phyloP scores from a whole-genome alignment of 805 yeast genomes.

The Cephaloascus albidus region DNA sequence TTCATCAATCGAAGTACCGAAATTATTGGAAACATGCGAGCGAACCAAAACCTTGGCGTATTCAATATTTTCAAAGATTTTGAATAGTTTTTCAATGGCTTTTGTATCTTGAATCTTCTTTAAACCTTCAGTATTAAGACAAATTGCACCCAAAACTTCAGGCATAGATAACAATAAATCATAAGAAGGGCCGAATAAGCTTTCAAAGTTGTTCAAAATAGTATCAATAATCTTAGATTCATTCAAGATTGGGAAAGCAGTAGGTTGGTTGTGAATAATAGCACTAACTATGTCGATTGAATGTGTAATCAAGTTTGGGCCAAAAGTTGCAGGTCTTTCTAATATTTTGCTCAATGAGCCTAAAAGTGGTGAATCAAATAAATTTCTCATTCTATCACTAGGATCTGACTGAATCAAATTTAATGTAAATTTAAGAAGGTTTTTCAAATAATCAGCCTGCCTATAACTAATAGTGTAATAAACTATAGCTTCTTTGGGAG shows the following conservation, averaged over 20 bases:
- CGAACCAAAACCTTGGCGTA: constrained; percentile 44
- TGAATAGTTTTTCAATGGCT: constrained; percentile 35
- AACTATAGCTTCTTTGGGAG: constrained; percentile 41
- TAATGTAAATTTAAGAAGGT: constrained; percentile 53
- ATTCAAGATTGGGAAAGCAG: constrained; percentile 69
- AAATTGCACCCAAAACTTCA: constrained; percentile 73
- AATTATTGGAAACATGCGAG: constrained; percentile 37
- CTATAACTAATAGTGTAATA: constrained; percentile 45
- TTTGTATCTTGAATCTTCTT: constrained; percentile 35
- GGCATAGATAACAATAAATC: constrained; percentile 56
- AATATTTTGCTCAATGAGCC: constrained; percentile 50
- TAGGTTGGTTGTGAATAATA: constrained; percentile 85
- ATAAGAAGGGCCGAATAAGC: constrained; percentile 46
- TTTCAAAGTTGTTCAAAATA: constrained; percentile 47
- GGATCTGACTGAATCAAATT: constrained; percentile 62
- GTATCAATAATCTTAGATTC: constrained; percentile 70
- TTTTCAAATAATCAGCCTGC: constrained; percentile 50
- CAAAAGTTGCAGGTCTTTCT: constrained; percentile 49
- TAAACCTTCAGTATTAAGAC: constrained; percentile 69
- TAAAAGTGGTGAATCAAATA: constrained; percentile 79
- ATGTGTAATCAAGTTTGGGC: constrained; percentile 51
- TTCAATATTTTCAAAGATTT: constrained; percentile 35
- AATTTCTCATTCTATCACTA: constrained; percentile 76
- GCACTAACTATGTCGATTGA: constrained; percentile 56
- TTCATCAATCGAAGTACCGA: constrained; percentile 72